Percentiles rank a stretch among this genome's conserved stretches.
These are phyloP conservation scores for Monilinia laxa DNA, from an alignment of 2,329 filamentous ascomycete species.

Conservation along the genomic window DNA sequence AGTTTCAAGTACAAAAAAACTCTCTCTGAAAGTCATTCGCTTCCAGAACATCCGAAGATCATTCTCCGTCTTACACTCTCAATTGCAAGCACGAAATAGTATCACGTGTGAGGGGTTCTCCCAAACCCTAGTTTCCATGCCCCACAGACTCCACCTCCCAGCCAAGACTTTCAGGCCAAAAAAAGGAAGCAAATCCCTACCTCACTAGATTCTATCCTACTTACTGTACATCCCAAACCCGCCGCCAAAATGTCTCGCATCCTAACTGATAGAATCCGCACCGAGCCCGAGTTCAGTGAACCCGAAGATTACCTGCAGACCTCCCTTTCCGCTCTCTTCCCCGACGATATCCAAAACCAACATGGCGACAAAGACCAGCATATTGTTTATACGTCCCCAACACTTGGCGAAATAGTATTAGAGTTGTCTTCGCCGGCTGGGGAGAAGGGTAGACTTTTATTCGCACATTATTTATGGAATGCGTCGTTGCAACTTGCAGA, in stretches of 20 bases:
- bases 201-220: not conserved
- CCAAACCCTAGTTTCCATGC: no score
- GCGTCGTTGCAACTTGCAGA: slow-evolving; percentile 56
- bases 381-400: slow-evolving; percentile 58
- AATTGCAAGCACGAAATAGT: not conserved
- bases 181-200: slow-evolving; percentile 5
- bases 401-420: slow-evolving; percentile 31
- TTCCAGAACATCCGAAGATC: not conserved
- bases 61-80: no score
- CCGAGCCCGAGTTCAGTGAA: slow-evolving; percentile 42
- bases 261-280: slow-evolving; percentile 48
- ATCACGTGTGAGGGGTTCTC: no score
- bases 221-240: not conserved
- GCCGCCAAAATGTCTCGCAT: slow-evolving; percentile 41
- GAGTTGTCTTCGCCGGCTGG: not conserved
- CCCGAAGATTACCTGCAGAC: slow-evolving; percentile 61
- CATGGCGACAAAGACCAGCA: slow-evolving; percentile 60
- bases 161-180: not conserved
- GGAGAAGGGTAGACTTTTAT: slow-evolving; percentile 57
- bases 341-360: slow-evolving; percentile 59
- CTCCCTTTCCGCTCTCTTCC: slow-evolving; percentile 63
- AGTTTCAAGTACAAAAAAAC: not conserved
- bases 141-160: no score
- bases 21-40: not conserved
- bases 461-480: slow-evolving; percentile 76